A percentile compares a stretch with the other conserved stretches of the same genome.
Conservation (phyloP, 2,329 filamentous ascomycete species). For the Microcyclospora tardicrescens region DNA sequence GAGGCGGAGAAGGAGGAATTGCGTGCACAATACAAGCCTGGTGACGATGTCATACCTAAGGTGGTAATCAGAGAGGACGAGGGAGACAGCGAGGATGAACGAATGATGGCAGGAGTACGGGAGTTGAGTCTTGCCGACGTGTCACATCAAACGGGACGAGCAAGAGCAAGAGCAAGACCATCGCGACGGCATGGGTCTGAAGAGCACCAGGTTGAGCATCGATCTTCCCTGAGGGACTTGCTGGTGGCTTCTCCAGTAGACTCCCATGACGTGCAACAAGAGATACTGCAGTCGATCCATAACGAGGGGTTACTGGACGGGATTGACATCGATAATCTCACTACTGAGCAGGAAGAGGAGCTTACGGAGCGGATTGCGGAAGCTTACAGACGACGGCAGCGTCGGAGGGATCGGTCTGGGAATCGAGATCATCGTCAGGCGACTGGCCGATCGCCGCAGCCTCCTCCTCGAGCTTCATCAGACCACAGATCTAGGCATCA, state of each 20-base stretch:
- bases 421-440: slow-evolving; percentile 11
- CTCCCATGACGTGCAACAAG: slow-evolving; percentile 66
- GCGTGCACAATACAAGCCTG: slow-evolving; percentile 61
- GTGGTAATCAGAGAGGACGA: slow-evolving; percentile 43
- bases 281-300: slow-evolving; percentile 79
- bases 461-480: background rate
- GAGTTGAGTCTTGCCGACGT: slow-evolving; percentile 60
- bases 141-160: slow-evolving; percentile 22
- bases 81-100: slow-evolving; percentile 44
- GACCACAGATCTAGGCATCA: slow-evolving; percentile 11
- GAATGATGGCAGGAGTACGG: slow-evolving; percentile 57
- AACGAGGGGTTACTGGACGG: slow-evolving; percentile 79
- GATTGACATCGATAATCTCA: slow-evolving; percentile 77
- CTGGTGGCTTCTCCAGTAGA: slow-evolving; percentile 69
- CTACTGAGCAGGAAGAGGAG: slow-evolving; percentile 72
- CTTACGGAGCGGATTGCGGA: slow-evolving; percentile 83
- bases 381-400: slow-evolving; percentile 67
- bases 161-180: slow-evolving; percentile 8
- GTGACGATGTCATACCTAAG: slow-evolving; percentile 65
- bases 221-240: slow-evolving; percentile 74
- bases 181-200: background rate
- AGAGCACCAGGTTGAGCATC: slow-evolving; percentile 55
- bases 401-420: slow-evolving; percentile 30
- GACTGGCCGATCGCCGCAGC: slow-evolving; percentile 3
- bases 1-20: slow-evolving; percentile 65